phyloP scores from a whole-genome alignment of 768 basidiomycete genomes.

The Tricholoma sp. region DNA sequence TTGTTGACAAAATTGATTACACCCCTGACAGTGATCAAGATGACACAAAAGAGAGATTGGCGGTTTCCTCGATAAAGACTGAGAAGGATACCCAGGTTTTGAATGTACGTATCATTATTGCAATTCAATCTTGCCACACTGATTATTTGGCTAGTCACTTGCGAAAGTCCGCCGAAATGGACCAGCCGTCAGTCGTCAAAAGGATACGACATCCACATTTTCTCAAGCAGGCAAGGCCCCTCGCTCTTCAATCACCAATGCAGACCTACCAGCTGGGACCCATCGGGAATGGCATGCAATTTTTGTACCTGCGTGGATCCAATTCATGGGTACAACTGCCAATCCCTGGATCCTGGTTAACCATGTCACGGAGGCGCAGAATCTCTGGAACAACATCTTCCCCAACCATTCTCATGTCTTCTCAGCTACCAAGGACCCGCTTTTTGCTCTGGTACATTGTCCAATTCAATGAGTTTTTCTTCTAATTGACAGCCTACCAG shows the following conservation, averaged over 20 bases:
- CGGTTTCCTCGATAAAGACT: neutral
- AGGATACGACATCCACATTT: neutral
- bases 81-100: neutral
- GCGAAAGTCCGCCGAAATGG: neutral
- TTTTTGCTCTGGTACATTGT: conserved; percentile 2
- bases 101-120: neutral
- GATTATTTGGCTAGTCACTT: neutral
- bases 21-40: neutral
- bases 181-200: neutral
- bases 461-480: neutral
- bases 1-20: neutral
- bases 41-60: neutral
- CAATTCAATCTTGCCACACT: neutral
- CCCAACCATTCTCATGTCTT: neutral
- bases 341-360: neutral
- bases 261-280: neutral
- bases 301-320: neutral
- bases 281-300: neutral
- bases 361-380: neutral
- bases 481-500: neutral
- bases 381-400: conserved; percentile 2
- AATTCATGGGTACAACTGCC: neutral
- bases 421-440: neutral
- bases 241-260: conserved; percentile 2
- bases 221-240: neutral